These are phyloP conservation scores for Malassezia dermatis DNA, from an alignment of 1,284 basidiomycete species.

Conservation along the genomic window DNA sequence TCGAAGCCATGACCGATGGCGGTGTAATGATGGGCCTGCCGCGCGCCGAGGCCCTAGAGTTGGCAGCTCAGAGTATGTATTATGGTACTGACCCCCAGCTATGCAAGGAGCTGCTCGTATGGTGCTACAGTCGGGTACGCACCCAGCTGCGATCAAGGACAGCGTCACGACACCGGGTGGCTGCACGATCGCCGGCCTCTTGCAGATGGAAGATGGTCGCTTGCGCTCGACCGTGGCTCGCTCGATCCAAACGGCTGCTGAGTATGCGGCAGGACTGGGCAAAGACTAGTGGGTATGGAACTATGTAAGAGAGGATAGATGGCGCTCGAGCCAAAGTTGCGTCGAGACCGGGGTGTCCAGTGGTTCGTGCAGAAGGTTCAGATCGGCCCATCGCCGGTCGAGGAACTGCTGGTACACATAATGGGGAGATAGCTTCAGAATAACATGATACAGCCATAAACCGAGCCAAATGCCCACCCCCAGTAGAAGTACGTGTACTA, in stretches of 20 bases:
- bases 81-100: slow-evolving; percentile 53
- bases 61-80: slow-evolving; percentile 78
- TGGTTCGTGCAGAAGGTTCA: slow-evolving; percentile 4
- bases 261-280: slow-evolving; percentile 41
- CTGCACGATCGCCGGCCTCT: slow-evolving; percentile 90
- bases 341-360: neutral
- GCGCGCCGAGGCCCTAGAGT: slow-evolving; percentile 78
- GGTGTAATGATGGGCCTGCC: slow-evolving; percentile 99
- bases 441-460: slow-evolving; percentile 7
- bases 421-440: neutral
- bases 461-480: slow-evolving; percentile 11
- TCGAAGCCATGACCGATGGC: slow-evolving; percentile 98
- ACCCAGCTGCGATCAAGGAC: slow-evolving; percentile 95
- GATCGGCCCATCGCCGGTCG: slow-evolving; percentile 1
- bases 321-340: neutral
- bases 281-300: slow-evolving; percentile 22
- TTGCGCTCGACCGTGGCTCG: slow-evolving; percentile 90
- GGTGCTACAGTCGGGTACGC: slow-evolving; percentile 73
- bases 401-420: neutral
- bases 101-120: slow-evolving; percentile 94
- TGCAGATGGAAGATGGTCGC: slow-evolving; percentile 86
- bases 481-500: neutral
- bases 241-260: slow-evolving; percentile 63
- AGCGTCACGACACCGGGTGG: slow-evolving; percentile 96
- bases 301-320: neutral